Base-by-base conservation (phyloP, 345 rosid genomes). In the Excoecaria agallocha region DNA sequence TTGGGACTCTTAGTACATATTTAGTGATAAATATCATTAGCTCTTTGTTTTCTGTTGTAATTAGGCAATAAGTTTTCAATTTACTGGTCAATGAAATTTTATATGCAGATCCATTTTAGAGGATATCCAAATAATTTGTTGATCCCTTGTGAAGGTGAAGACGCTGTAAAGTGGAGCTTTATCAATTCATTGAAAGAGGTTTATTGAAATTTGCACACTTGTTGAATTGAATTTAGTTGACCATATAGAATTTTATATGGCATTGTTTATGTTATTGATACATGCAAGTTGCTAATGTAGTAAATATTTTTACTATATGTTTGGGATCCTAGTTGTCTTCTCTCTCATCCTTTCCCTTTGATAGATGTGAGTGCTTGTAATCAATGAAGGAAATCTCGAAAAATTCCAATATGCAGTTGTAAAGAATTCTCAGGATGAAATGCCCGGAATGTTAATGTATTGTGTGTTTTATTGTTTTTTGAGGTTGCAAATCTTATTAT, bases 181-280 rank as follows among this genome's bases (percentile, higher is more conserved):
- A 89, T 95, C 81, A 92, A 91, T 80, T 90, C 97, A 71, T 82
- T 95, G 61, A 92, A 95, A 85, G 98, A 94, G 95, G 98, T 92
- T 77, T 41, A 91, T 78, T 5, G 58, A 41, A 2, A 20, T 46
- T n/a, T 37, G 67, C 35, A 41, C 25, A 6, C 70, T 54, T 67
- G 20, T 2, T 50, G 54, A 45, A 70, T 54, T 68, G 59, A 68
- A 62, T 38, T 74, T 46, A 38, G 38, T 57, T 7, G 37, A 41
- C 39, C 48, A 37, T 30, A n/a, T 45, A 45, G 69, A 12, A 24
- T 38, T 55, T 22, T n/a, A 16, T 38, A 59, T 24, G 19, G 38
- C 16, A 63, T 16, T 8, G 8, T 16, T 3, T 17, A 9, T 65
- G 20, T 11, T 48, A 65, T 72, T 69, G 58, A 69, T 43, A 20